These are phyloP conservation scores for Astrothelium macrocarpum DNA, from an alignment of 495 filamentous ascomycete genomes.

Conservation along the genomic window DNA sequence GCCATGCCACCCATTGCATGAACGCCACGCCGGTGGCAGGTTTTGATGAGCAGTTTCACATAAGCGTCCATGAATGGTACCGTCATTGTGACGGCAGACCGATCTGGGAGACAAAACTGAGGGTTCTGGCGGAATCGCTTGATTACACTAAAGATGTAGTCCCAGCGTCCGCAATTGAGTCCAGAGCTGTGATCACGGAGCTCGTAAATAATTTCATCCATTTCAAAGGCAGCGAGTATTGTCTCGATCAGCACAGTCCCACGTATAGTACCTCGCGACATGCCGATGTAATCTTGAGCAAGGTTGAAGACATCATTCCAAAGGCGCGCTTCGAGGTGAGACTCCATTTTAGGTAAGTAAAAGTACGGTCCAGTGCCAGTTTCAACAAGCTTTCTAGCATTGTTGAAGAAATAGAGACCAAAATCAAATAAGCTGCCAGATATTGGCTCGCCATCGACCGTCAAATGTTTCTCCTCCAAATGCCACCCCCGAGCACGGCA, in stretches of 20 bases:
- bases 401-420: constrained; percentile 99
- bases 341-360: constrained; percentile 99
- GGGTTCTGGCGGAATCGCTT: constrained; percentile 97
- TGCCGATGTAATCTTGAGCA: constrained; percentile 80
- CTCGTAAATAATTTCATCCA: constrained; percentile 99
- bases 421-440: constrained; percentile 94
- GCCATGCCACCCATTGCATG: constrained; percentile 99
- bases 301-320: constrained; percentile 99
- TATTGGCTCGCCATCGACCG: constrained; percentile 89
- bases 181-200: constrained; percentile 93
- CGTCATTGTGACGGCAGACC: constrained; percentile 89
- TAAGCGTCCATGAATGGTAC: constrained; percentile 99
- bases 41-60: constrained; percentile 92
- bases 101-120: constrained; percentile 88
- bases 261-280: constrained; percentile 85
- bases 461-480: constrained; percentile 97
- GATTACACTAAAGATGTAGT: constrained; percentile 99
- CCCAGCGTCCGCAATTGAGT: constrained; percentile 97
- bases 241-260: constrained; percentile 97
- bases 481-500: constrained; percentile 53
- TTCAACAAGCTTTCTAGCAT: constrained; percentile 78
- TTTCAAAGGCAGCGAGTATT: constrained; percentile 97
- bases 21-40: constrained; percentile 88
- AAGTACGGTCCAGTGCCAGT: constrained; percentile 90
- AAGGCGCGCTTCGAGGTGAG: constrained; percentile 88